Conservation (phyloP, 768 basidiomycete species). For the button mushroom (Agaricus bisporus) region DNA sequence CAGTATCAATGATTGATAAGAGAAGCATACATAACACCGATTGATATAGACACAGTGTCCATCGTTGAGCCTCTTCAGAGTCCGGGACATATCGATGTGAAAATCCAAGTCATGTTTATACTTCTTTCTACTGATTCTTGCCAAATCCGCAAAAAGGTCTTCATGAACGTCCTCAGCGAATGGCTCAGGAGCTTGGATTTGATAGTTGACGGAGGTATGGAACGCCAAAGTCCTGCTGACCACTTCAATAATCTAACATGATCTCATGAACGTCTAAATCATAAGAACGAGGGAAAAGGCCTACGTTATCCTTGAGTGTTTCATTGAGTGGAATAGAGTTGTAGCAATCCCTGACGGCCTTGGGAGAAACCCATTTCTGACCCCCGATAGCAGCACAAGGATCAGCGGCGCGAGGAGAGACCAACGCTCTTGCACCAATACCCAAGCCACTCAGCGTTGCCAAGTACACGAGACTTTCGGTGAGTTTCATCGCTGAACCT, state of each 20-base stretch:
- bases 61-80: conserved; percentile 51
- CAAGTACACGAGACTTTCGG: not conserved
- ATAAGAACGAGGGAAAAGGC: conserved; percentile 10
- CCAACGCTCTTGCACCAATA: not conserved
- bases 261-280: not conserved
- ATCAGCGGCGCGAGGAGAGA: conserved; percentile 22
- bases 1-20: not conserved
- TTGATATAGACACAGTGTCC: conserved; percentile 55
- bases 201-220: conserved; percentile 58
- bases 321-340: conserved; percentile 42
- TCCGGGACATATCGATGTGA: conserved; percentile 50
- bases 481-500: not conserved
- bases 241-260: conserved; percentile 47
- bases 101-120: conserved; percentile 51
- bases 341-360: conserved; percentile 46
- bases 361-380: conserved; percentile 51
- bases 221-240: conserved; percentile 56
- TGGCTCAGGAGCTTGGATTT: conserved; percentile 46
- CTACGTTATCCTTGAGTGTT: conserved; percentile 46
- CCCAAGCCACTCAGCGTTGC: not conserved
- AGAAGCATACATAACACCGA: conserved; percentile 34
- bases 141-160: conserved; percentile 45
- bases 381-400: conserved; percentile 51
- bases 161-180: conserved; percentile 52
- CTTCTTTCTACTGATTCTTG: conserved; percentile 34